A percentile compares a stretch with the other conserved stretches of the same genome.
Conservation (phyloP, 192 early-diverging fungal genomes). For the Podila epigama region DNA sequence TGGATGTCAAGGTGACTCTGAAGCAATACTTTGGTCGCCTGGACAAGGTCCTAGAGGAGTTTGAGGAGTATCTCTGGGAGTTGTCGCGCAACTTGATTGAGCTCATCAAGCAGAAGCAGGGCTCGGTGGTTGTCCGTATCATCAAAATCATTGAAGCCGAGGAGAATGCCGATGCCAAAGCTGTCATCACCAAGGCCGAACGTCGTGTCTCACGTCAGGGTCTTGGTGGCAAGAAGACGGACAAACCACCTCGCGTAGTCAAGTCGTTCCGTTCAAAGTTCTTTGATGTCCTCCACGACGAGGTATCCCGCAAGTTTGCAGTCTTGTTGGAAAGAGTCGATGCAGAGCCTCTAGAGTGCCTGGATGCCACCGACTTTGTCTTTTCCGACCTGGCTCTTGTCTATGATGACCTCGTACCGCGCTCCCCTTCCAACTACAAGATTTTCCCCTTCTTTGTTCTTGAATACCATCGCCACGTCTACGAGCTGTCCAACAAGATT, state of each 20-base stretch:
- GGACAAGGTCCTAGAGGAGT: slow-evolving; percentile 81
- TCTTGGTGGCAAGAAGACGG: slow-evolving; percentile 55
- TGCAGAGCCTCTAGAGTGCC: slow-evolving; percentile 62
- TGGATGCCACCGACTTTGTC: slow-evolving; percentile 80
- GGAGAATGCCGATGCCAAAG: slow-evolving; percentile 87
- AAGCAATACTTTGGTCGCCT: slow-evolving; percentile 86
- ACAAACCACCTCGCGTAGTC: slow-evolving; percentile 58
- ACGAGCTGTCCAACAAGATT: slow-evolving; percentile 80
- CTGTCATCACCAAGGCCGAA: slow-evolving; percentile 51
- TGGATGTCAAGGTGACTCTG: slow-evolving; percentile 86
- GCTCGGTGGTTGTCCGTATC: slow-evolving; percentile 82
- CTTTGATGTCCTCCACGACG: slow-evolving; percentile 76
- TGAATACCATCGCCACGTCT: slow-evolving; percentile 94
- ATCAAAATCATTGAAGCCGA: slow-evolving; percentile 96
- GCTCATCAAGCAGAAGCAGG: slow-evolving; percentile 73
- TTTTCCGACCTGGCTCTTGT: slow-evolving; percentile 91
- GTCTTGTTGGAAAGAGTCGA: slow-evolving; percentile 68
- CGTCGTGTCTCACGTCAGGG: slow-evolving; percentile 56
- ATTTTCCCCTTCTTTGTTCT: slow-evolving; percentile 96
- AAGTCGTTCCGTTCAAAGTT: slow-evolving; percentile 83
- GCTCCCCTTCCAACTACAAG: slow-evolving; percentile 90
- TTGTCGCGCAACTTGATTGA: slow-evolving; percentile 82
- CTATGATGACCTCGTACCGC: slow-evolving; percentile 85
- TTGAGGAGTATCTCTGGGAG: slow-evolving; percentile 89
- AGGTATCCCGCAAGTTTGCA: slow-evolving; percentile 71